Evolutionary conservation across 371 early-diverging fungal genomes (phyloP).

Genomic region (Lichtheimia corymbifera): DNA sequence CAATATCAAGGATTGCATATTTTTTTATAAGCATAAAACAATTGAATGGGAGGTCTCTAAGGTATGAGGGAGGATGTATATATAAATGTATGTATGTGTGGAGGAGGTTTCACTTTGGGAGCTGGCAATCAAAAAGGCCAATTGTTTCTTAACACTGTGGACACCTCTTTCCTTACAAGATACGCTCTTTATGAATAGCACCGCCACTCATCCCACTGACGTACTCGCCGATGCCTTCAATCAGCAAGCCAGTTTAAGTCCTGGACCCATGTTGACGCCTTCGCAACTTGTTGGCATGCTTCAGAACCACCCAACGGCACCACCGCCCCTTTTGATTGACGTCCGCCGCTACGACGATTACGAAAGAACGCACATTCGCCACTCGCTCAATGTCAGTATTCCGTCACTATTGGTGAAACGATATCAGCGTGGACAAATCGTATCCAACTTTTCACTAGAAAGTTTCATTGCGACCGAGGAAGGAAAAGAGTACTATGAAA

Average conservation of each 20-base stretch:
- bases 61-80: no score
- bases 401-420: conserved; percentile 61
- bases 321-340: conserved; percentile 44
- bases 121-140: no score
- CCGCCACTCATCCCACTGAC: not conserved
- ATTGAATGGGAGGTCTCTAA: no score
- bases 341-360: conserved; percentile 36
- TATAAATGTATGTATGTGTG: no score
- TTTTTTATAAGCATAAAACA: no score
- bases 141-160: no score
- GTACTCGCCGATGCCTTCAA: conserved; percentile 2
- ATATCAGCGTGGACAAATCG: conserved; percentile 56
- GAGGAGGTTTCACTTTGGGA: no score
- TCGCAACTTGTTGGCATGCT: not conserved
- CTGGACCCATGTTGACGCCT: not conserved
- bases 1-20: no score
- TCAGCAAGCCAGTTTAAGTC: conserved; percentile 1
- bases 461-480: conserved; percentile 64
- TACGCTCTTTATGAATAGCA: no score
- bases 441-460: conserved; percentile 60
- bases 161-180: no score
- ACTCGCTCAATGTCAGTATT: conserved; percentile 59
- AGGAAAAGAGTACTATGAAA: conserved; percentile 38
- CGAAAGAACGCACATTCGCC: conserved; percentile 31
- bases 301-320: not conserved